Conservation (phyloP, 345 rosid species). For the Mercurialis annua region DNA sequence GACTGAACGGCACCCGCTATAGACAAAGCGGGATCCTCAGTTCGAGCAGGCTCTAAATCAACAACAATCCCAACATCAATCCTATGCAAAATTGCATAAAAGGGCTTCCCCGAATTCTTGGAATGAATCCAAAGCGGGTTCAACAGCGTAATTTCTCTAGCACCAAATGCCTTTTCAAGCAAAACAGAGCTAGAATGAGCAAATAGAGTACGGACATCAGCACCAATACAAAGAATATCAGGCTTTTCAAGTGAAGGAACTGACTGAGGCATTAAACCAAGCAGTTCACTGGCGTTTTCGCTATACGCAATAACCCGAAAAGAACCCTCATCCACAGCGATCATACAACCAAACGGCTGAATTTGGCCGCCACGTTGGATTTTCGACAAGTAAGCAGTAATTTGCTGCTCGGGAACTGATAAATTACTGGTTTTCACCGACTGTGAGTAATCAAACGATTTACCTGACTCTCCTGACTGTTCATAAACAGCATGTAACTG, state of each 20-base stretch:
- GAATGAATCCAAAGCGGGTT: constrained; percentile 95
- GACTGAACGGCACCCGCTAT: constrained; percentile 98
- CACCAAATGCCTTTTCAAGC: constrained; percentile 79
- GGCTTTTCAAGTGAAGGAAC: constrained; percentile 75
- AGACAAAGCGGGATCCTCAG: constrained; percentile 91
- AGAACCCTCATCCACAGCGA: constrained; percentile 68
- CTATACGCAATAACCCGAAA: constrained; percentile 73
- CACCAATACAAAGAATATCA: constrained; percentile 59
- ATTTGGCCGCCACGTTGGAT: constrained; percentile 92
- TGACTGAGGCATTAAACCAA: constrained; percentile 75
- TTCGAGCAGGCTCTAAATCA: constrained; percentile 94
- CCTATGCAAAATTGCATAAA: constrained; percentile 86
- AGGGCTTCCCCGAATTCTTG: constrained; percentile 73
- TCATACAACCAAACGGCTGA: constrained; percentile 92
- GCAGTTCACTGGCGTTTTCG: constrained; percentile 84
- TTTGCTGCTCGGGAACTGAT: constrained; percentile 76
- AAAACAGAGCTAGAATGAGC: constrained; percentile 48
- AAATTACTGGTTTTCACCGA: constrained; percentile 56
- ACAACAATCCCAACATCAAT: constrained; percentile 93
- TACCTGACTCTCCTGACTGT: constrained; percentile 82
- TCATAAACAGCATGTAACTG: constrained; percentile 92
- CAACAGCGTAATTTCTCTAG: constrained; percentile 80
- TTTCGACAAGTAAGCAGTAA: constrained; percentile 72
- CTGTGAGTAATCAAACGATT: constrained; percentile 80
- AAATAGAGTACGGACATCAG: constrained; percentile 74